These are phyloP conservation scores for Coccinonectria pachysandricola DNA, from an alignment of 2,329 filamentous ascomycete genomes.

Conservation along the genomic window DNA sequence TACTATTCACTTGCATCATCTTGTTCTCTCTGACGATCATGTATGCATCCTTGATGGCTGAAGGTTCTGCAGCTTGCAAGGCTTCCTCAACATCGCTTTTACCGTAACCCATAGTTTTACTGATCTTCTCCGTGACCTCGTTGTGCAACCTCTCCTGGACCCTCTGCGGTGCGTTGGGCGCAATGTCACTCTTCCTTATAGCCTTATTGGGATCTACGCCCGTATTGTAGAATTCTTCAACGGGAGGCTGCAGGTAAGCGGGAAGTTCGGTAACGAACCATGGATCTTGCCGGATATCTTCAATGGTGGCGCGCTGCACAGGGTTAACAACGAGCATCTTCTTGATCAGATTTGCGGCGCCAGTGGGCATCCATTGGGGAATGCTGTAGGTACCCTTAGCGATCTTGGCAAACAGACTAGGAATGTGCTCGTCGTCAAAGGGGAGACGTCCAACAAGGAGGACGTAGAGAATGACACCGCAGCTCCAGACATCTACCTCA, in stretches of 20 bases:
- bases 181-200: conserved; percentile 73
- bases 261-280: conserved; percentile 90
- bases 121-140: conserved; percentile 88
- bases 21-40: conserved; percentile 97
- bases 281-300: conserved; percentile 83
- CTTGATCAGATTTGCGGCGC: conserved; percentile 73
- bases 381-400: conserved; percentile 88
- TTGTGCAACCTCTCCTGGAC: conserved; percentile 86
- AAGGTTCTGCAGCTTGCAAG: conserved; percentile 82
- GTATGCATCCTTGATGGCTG: conserved; percentile 97
- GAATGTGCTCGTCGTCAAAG: conserved; percentile 98
- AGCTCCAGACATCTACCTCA: conserved; percentile 97
- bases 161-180: conserved; percentile 64
- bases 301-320: conserved; percentile 85
- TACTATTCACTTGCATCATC: conserved; percentile 89
- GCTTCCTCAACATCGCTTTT: conserved; percentile 93
- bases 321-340: conserved; percentile 94
- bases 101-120: conserved; percentile 95
- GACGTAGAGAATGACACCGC: conserved; percentile 83
- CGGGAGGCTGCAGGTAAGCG: conserved; percentile 73
- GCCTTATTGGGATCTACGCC: conserved; percentile 90
- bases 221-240: conserved; percentile 86
- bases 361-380: conserved; percentile 80
- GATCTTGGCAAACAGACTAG: conserved; percentile 95
- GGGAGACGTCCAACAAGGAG: conserved; percentile 73